These are phyloP conservation scores for Phytophthora ramorum DNA, from an alignment of 352 stramenopile species.

Conservation along the genomic window DNA sequence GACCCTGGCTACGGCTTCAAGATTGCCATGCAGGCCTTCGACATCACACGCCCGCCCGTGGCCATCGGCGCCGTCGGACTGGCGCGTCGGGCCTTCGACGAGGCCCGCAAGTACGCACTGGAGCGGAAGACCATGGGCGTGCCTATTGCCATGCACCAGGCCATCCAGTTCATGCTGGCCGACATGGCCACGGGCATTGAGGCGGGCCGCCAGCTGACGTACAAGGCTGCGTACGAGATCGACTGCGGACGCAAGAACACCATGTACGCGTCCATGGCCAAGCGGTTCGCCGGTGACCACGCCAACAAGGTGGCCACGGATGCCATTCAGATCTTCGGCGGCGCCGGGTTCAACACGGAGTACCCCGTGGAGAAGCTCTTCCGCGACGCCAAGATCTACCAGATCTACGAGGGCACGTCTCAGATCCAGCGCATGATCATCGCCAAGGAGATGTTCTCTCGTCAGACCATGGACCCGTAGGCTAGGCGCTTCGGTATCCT, in stretches of 20 bases:
- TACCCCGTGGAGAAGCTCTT: slow-evolving; percentile 95
- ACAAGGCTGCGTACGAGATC: slow-evolving; percentile 91
- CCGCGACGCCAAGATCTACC: slow-evolving; percentile 92
- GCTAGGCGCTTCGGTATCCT: slow-evolving; percentile 1
- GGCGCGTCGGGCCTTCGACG: slow-evolving; percentile 88
- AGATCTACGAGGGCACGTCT: slow-evolving; percentile 93
- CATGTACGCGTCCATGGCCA: slow-evolving; percentile 92
- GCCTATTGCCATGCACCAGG: slow-evolving; percentile 87
- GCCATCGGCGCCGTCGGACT: slow-evolving; percentile 88
- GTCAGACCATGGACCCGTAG: slow-evolving; percentile 73
- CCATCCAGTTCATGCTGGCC: slow-evolving; percentile 91
- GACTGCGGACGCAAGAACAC: slow-evolving; percentile 92
- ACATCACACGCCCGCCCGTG: slow-evolving; percentile 90
- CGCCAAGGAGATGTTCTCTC: slow-evolving; percentile 87
- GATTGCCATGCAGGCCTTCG: slow-evolving; percentile 93
- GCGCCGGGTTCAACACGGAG: slow-evolving; percentile 91
- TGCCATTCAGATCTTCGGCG: slow-evolving; percentile 92
- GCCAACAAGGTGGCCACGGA: slow-evolving; percentile 88
- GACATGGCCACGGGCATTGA: slow-evolving; percentile 93
- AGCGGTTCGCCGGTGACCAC: slow-evolving; percentile 89
- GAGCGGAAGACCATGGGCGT: slow-evolving; percentile 91
- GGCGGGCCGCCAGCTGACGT: slow-evolving; percentile 80
- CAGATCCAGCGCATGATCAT: slow-evolving; percentile 94
- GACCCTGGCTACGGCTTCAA: slow-evolving; percentile 91
- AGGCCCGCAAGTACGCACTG: slow-evolving; percentile 86